These are phyloP conservation scores for Fusarium nygamai DNA, from an alignment of 2,329 filamentous ascomycete genomes.

Conservation along the genomic window DNA sequence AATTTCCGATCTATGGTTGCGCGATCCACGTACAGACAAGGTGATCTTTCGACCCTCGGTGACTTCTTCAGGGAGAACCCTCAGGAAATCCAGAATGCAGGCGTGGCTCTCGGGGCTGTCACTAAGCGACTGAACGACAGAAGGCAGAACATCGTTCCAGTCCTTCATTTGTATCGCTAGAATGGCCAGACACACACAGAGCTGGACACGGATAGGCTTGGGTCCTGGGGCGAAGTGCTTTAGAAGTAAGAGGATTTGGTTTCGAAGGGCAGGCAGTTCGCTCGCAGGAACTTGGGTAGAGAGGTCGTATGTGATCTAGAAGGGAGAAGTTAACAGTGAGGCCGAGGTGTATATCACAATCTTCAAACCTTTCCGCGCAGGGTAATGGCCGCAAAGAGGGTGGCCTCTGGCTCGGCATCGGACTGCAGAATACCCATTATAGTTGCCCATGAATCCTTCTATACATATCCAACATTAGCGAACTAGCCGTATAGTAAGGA, in stretches of 20 bases:
- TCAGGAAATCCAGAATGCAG: slow-evolving; percentile 94
- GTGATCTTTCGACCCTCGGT: slow-evolving; percentile 99
- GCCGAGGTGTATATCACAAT: not conserved
- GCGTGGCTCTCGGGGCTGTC: slow-evolving; percentile 81
- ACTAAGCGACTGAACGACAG: slow-evolving; percentile 82
- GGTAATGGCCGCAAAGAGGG: slow-evolving; percentile 95
- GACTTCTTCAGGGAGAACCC: slow-evolving; percentile 97
- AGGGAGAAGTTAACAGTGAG: not conserved
- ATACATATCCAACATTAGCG: slow-evolving; percentile 32
- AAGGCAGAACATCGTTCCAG: slow-evolving; percentile 92
- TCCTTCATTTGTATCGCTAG: slow-evolving; percentile 95
- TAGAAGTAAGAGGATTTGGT: slow-evolving; percentile 83
- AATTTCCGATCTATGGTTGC: slow-evolving; percentile 56
- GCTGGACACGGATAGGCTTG: slow-evolving; percentile 85
- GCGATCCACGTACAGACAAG: slow-evolving; percentile 91
- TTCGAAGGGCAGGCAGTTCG: slow-evolving; percentile 80
- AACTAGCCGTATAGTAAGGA: not conserved
- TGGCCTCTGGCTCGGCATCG: slow-evolving; percentile 81
- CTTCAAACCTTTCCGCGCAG: slow-evolving; percentile 89
- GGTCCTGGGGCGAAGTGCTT: slow-evolving; percentile 84
- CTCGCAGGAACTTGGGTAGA: slow-evolving; percentile 81
- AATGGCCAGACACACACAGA: slow-evolving; percentile 94
- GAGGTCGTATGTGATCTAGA: slow-evolving; percentile 94
- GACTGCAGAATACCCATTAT: slow-evolving; percentile 89
- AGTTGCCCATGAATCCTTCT: slow-evolving; percentile 91